Percentiles rank a stretch among this genome's conserved stretches.
phyloP scores from a whole-genome alignment of 2,329 filamentous ascomycete genomes.

The Gliomastix tumulicola region DNA sequence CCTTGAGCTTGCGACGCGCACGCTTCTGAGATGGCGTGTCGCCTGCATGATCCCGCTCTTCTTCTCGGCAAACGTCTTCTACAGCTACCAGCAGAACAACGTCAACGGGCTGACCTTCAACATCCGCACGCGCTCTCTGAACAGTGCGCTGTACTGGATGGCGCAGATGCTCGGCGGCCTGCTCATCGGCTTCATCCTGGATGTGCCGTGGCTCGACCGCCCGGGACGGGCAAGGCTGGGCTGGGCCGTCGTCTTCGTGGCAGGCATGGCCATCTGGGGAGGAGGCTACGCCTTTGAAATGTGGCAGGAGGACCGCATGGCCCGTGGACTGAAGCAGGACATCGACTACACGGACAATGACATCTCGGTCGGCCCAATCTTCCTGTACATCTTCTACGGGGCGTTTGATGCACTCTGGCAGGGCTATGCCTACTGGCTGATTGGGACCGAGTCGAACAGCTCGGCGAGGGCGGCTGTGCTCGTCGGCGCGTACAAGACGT shows the following conservation, averaged over 20 bases:
- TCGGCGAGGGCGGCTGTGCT: constrained; percentile 31
- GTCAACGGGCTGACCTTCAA: constrained; percentile 49
- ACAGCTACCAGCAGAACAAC: constrained; percentile 48
- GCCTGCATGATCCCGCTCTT: constrained; percentile 44
- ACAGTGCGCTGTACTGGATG: constrained; percentile 48
- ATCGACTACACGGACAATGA: constrained; percentile 38
- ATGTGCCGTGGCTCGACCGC: constrained; percentile 32
- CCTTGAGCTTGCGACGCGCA: constrained; percentile 25
- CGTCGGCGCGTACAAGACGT: constrained; percentile 38
- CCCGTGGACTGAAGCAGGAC: constrained; percentile 29
- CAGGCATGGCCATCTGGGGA: constrained; percentile 47
- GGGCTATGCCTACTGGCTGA: constrained; percentile 56
- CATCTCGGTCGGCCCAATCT: constrained; percentile 54
- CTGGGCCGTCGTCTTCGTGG: constrained; percentile 36
- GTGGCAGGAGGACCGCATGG: constrained; percentile 38
- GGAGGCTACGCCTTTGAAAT: constrained; percentile 61
- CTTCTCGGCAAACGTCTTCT: constrained; percentile 48
- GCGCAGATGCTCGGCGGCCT: constrained; percentile 47
- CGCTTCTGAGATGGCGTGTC: constrained; percentile 35
- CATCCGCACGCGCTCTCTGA: constrained; percentile 47
- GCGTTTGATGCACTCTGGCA: constrained; percentile 64
- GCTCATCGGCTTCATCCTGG: constrained; percentile 36
- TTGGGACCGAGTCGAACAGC: constrained; percentile 35
- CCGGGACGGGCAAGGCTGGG: constrained; percentile 36
- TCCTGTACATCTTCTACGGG: constrained; percentile 66